Evolutionary conservation across 192 early-diverging fungal species (phyloP).

Genomic region (Backusella mclennaniae): DNA sequence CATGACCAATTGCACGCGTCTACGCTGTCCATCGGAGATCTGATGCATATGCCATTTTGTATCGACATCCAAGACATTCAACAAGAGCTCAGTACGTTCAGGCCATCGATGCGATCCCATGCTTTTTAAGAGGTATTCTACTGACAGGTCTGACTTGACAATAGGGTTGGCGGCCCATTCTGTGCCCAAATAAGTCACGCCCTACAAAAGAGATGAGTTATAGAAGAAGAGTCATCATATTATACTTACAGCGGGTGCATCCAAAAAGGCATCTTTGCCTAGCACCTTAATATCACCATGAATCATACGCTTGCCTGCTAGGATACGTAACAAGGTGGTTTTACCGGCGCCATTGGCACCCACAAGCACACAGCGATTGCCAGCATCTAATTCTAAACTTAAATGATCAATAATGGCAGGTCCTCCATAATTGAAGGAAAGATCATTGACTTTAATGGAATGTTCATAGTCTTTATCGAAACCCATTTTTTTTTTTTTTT

Average conservation of each 20-base stretch:
- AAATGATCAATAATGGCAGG: conserved; percentile 56
- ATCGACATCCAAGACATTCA: conserved; percentile 72
- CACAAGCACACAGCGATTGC: conserved; percentile 64
- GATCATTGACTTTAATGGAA: conserved; percentile 45
- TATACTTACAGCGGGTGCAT: conserved; percentile 47
- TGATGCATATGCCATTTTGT: conserved; percentile 65
- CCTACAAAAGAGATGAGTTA: conserved; percentile 18
- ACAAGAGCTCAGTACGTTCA: conserved; percentile 56
- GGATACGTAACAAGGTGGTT: conserved; percentile 63
- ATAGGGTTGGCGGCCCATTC: conserved; percentile 79
- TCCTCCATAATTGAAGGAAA: conserved; percentile 62
- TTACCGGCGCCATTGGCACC: conserved; percentile 78
- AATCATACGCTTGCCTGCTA: conserved; percentile 70
- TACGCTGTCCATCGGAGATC: conserved; percentile 63
- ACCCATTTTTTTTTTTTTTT: background rate
- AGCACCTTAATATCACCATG: conserved; percentile 53
- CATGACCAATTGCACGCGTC: conserved; percentile 73
- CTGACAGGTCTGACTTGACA: conserved; percentile 65
- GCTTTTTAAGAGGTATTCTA: conserved; percentile 61
- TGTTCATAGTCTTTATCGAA: background rate
- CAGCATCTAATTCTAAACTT: conserved; percentile 47
- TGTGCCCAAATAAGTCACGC: conserved; percentile 75
- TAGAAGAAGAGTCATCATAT: background rate
- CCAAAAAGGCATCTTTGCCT: conserved; percentile 65
- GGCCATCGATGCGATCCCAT: conserved; percentile 60